These are phyloP conservation scores for Lipomyces mesembrius DNA, from an alignment of 805 yeast genomes.

Conservation along the genomic window DNA sequence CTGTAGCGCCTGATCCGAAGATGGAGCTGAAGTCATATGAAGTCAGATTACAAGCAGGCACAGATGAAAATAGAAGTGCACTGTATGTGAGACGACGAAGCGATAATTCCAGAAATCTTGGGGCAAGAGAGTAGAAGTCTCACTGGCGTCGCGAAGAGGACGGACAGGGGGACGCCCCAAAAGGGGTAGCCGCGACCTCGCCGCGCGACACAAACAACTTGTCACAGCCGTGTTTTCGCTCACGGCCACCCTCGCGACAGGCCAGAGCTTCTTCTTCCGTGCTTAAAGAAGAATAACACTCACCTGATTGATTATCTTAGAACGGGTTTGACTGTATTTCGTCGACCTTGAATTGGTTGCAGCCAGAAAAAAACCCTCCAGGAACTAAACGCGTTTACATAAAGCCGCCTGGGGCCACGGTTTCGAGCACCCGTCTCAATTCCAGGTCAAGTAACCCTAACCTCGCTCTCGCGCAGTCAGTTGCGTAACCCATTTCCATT, in stretches of 20 bases:
- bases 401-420: too few species aligned
- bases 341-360: too few species aligned
- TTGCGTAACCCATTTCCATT: too few species aligned
- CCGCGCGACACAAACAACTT: background rate
- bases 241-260: background rate
- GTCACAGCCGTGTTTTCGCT: background rate
- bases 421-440: too few species aligned
- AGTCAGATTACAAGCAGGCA: conserved; percentile 1
- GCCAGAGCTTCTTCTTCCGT: background rate
- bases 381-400: too few species aligned
- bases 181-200: background rate
- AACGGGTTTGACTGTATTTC: background rate
- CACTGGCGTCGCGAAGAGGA: background rate
- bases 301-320: background rate
- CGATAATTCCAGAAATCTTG: background rate
- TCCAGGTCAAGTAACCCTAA: background rate
- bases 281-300: background rate
- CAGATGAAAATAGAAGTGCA: background rate
- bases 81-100: background rate
- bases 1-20: conserved; percentile 1
- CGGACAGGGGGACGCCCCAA: background rate
- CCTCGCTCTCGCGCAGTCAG: background rate
- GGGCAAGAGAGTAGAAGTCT: background rate
- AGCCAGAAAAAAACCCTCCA: too few species aligned
- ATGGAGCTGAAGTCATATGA: background rate